Percentiles rank a stretch among this genome's conserved stretches.
Conservation (phyloP, 768 basidiomycete genomes). For the Calocybe gangraenosa region DNA sequence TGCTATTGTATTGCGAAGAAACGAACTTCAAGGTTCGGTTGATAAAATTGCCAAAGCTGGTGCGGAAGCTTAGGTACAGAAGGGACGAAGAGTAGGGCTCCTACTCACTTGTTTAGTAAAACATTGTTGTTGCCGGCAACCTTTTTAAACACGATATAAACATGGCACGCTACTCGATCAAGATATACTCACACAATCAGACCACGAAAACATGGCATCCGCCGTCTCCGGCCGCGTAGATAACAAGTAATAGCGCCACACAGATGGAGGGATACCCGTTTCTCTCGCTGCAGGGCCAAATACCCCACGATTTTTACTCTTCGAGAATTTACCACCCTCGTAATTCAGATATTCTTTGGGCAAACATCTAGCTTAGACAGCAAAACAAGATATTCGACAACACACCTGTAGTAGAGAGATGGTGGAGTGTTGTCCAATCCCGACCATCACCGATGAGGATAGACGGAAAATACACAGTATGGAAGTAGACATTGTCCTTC, state of each 20-base stretch:
- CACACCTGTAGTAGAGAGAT: slow-evolving; percentile 91
- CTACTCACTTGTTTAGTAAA: slow-evolving; percentile 81
- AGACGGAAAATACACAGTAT: slow-evolving; percentile 92
- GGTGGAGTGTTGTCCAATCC: slow-evolving; percentile 91
- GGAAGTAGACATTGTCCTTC: slow-evolving; percentile 99
- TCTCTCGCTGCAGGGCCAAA: slow-evolving; percentile 94
- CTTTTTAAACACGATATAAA: slow-evolving; percentile 31
- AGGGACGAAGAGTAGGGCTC: neutral
- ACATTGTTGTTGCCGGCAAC: slow-evolving; percentile 92
- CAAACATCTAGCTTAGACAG: neutral
- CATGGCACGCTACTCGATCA: neutral
- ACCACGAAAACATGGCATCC: slow-evolving; percentile 97
- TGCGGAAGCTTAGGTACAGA: neutral
- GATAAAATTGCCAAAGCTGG: slow-evolving; percentile 94
- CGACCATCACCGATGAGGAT: slow-evolving; percentile 86
- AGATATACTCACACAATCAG: slow-evolving; percentile 68
- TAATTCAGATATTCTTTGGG: slow-evolving; percentile 90
- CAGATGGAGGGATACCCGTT: slow-evolving; percentile 88
- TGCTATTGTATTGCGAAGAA: slow-evolving; percentile 73
- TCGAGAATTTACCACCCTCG: slow-evolving; percentile 98
- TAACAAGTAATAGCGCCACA: slow-evolving; percentile 96
- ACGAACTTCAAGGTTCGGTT: slow-evolving; percentile 94
- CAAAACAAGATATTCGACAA: neutral
- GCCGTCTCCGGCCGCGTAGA: slow-evolving; percentile 90
- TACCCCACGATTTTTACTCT: slow-evolving; percentile 93